Percentiles rank a stretch among this genome's conserved stretches.
Conservation (phyloP, 495 filamentous ascomycete genomes). For the Xylaria venustula region DNA sequence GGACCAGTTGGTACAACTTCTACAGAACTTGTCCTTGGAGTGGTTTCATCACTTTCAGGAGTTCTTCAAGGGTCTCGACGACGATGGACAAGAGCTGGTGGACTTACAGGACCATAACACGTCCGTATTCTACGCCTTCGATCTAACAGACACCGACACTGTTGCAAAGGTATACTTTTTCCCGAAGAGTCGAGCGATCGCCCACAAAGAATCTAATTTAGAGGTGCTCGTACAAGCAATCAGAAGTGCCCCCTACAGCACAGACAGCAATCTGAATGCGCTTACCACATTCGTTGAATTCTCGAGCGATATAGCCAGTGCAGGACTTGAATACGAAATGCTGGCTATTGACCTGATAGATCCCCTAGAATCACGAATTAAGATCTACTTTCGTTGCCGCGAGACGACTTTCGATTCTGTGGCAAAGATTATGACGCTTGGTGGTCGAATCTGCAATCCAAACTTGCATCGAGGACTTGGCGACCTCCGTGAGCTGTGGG, state of each 20-base stretch:
- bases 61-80: not conserved
- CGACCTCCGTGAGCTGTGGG: constrained; percentile 16
- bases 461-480: constrained; percentile 15
- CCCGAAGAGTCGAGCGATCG: constrained; percentile 22
- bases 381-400: constrained; percentile 34
- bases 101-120: constrained; percentile 15
- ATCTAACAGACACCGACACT: constrained; percentile 17
- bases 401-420: constrained; percentile 30
- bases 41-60: constrained; percentile 28
- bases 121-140: constrained; percentile 31
- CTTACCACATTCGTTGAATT: constrained; percentile 15
- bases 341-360: constrained; percentile 36
- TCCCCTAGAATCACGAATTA: constrained; percentile 29
- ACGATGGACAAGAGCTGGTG: not conserved
- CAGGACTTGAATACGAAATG: constrained; percentile 24
- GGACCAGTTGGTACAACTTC: not conserved
- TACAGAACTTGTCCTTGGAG: constrained; percentile 16
- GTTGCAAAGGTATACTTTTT: constrained; percentile 31
- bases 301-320: constrained; percentile 1
- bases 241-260: constrained; percentile 7
- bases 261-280: constrained; percentile 6
- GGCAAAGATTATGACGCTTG: constrained; percentile 29
- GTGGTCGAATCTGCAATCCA: constrained; percentile 13
- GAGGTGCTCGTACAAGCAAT: constrained; percentile 23
- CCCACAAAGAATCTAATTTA: constrained; percentile 15